Base-by-base conservation (phyloP, 306 rosid genomes). In the Aeschynomene evenia region DNA sequence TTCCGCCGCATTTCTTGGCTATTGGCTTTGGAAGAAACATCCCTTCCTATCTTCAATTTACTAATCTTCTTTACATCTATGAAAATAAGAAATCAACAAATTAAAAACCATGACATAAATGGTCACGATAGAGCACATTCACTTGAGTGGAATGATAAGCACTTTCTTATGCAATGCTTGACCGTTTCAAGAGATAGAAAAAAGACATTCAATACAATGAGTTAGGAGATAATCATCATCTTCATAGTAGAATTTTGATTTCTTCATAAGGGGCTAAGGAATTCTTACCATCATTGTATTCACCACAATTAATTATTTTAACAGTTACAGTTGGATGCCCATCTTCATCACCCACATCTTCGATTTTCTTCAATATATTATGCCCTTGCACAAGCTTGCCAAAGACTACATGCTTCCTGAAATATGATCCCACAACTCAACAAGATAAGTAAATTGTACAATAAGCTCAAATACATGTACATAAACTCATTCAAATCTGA, bases 241-340 rank as follows among this genome's bases (percentile, higher is more conserved):
- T 50, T 24, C 52, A 15, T 2, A 2, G 10, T 46, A 45, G 21
- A 45, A 45, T 45, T 45, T 45, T n/a, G 10, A 1, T 29, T 14
- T 23, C 9, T 62, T 24, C 11, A 56, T 66, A 66, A 68, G 20
- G 20, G 20, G 33, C 11, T 3, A 61, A 29, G 24, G 4, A 51
- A 79, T 55, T 59, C 74, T 76, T 78, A 94, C 99, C 97, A 68
- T 83, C 92, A 15, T 31, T 85, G 79, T 79, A 76, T 84, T 94
- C 99, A 56, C 99, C 99, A 78, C 95, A 88, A 61, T 85, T 78
- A 75, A 94, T 79, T 24, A 94, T 88, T 85, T 94, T 94, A 68
- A 94, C 97, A 23, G 97, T 87, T 68, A 94, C 99, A 49, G 91
- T 68, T 75, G 96, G 97, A 68, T 18, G 77, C 45, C 95, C 97